Evolutionary conservation across 495 filamentous ascomycete species (phyloP).

Genomic region (Talaromyces wortmannii): DNA sequence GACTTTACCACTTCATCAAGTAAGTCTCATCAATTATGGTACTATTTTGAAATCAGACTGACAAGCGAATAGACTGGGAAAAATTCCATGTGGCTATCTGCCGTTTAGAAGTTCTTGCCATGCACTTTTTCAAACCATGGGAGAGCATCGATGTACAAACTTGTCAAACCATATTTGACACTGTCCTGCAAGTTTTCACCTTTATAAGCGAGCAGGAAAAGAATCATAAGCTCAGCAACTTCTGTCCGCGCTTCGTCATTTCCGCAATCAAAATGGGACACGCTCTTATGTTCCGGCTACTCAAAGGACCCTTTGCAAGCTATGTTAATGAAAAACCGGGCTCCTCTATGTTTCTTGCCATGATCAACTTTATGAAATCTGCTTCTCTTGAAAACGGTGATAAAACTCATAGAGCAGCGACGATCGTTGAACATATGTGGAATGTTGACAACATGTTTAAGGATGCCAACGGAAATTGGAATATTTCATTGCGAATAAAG

Average conservation of each 20-base stretch:
- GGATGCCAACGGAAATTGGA: not conserved
- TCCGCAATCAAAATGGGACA: not conserved
- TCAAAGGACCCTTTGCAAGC: not conserved
- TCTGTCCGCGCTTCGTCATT: not conserved
- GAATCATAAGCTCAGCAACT: not conserved
- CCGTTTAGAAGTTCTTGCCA: slow-evolving; percentile 27
- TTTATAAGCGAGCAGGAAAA: not conserved
- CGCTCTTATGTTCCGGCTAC: not conserved
- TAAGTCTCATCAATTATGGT: not conserved
- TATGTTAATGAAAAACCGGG: not conserved
- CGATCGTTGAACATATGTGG: not conserved
- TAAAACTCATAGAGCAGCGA: not conserved
- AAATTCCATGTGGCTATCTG: slow-evolving; percentile 19
- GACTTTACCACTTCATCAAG: not conserved
- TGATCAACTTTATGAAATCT: not conserved
- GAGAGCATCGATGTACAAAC: not conserved
- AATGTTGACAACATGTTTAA: not conserved
- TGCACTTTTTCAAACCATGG: slow-evolving; percentile 30
- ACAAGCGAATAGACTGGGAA: slow-evolving; percentile 7
- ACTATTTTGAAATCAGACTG: not conserved
- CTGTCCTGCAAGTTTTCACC: not conserved
- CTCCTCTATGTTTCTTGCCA: not conserved
- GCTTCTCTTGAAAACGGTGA: not conserved
- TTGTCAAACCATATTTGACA: not conserved
- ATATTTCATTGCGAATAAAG: not conserved